These are phyloP conservation scores for Pyrenula aspistea DNA, from an alignment of 495 filamentous ascomycete genomes.

Conservation along the genomic window DNA sequence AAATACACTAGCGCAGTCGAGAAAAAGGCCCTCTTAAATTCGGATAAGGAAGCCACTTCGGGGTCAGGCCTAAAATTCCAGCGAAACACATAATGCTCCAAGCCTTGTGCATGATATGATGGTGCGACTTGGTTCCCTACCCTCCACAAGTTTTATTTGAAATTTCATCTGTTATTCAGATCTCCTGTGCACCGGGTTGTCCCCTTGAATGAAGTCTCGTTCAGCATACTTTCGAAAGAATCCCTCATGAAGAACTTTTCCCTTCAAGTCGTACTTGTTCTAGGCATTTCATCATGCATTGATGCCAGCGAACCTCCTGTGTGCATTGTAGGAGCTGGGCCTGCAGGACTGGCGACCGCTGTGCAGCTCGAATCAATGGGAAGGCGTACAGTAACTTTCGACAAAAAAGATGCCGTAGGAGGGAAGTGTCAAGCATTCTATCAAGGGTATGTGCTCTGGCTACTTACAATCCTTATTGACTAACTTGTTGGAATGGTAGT, in stretches of 20 bases:
- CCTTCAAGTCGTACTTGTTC: not conserved
- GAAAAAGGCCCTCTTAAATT: not conserved
- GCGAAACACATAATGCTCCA: not conserved
- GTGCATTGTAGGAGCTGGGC: not conserved
- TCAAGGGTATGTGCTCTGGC: not conserved
- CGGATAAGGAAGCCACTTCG: not conserved
- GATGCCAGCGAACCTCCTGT: not conserved
- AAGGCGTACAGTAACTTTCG: not conserved
- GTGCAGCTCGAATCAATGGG: not conserved
- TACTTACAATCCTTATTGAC: not conserved
- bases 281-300: not conserved
- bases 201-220: not conserved
- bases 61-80: not conserved
- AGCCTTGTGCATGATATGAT: not conserved
- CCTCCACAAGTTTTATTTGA: not conserved
- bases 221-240: not conserved
- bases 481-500: not conserved
- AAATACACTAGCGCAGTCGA: not conserved
- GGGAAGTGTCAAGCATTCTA: not conserved
- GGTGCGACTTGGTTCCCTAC: not conserved
- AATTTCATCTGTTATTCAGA: not conserved
- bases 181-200: not conserved
- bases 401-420: not conserved
- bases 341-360: not conserved
- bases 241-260: not conserved